phyloP scores from a whole-genome alignment of 192 early-diverging fungal species.

The Coemansia sp. region DNA sequence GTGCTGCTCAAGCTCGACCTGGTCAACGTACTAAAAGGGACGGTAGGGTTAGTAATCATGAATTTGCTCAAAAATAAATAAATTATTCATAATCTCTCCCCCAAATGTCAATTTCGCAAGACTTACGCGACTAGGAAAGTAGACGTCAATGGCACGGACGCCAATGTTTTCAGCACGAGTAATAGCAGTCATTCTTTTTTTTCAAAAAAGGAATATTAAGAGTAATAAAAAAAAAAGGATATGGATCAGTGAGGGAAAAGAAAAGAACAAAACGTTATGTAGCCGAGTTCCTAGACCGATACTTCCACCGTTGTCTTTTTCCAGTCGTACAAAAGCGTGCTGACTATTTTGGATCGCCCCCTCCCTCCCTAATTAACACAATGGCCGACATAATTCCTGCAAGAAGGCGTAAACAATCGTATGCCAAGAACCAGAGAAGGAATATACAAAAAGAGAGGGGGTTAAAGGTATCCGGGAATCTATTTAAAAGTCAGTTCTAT shows the following conservation, averaged over 20 bases:
- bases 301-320: too few species aligned
- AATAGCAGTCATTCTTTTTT: constrained; percentile 14
- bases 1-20: constrained; percentile 67
- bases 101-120: neutral
- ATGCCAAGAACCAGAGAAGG: too few species aligned
- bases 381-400: neutral
- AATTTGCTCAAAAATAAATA: neutral
- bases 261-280: neutral
- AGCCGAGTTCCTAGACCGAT: too few species aligned
- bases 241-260: neutral
- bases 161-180: constrained; percentile 62
- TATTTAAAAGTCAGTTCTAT: neutral
- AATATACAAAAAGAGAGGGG: too few species aligned
- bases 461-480: neutral
- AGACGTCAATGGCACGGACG: constrained; percentile 66
- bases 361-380: too few species aligned
- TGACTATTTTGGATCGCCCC: neutral
- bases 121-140: constrained; percentile 63
- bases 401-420: too few species aligned
- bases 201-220: neutral
- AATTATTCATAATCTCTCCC: neutral
- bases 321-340: neutral
- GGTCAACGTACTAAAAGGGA: constrained; percentile 39
- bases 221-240: constrained; percentile 7
- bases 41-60: neutral